Conservation (phyloP, 2,329 filamentous ascomycete species). For the Tricladium varicosporioides region DNA sequence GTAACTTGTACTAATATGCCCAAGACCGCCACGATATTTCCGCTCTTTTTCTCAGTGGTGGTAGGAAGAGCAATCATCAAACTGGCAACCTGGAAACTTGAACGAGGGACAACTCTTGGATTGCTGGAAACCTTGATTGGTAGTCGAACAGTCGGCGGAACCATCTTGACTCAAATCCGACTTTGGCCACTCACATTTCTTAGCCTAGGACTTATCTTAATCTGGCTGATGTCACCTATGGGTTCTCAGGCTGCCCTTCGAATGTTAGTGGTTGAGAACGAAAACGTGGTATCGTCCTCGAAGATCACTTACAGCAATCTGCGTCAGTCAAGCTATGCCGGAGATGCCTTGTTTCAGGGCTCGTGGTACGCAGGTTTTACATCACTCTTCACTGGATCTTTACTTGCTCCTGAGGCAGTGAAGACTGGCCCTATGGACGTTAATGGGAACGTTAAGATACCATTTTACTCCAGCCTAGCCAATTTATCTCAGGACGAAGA, state of each 20-base stretch:
- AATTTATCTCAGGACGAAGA: constrained; percentile 14
- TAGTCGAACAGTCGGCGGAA: constrained; percentile 8
- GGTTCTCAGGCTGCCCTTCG: constrained; percentile 16
- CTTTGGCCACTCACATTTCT: constrained; percentile 7
- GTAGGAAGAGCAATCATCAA: constrained; percentile 12
- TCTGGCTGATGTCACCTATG: constrained; percentile 12
- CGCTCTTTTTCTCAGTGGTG: constrained; percentile 11
- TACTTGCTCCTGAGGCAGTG: constrained; percentile 16
- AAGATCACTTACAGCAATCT: constrained; percentile 16
- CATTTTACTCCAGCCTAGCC: constrained; percentile 17
- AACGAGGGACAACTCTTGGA: constrained; percentile 13
- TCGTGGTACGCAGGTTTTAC: constrained; percentile 24
- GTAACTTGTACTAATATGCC: not conserved
- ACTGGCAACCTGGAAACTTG: constrained; percentile 11
- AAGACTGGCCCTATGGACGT: constrained; percentile 20
- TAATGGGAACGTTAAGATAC: constrained; percentile 26
- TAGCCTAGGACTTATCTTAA: constrained; percentile 1
- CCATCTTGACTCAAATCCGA: constrained; percentile 12
- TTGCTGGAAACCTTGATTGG: constrained; percentile 13
- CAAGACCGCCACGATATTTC: constrained; percentile 12
- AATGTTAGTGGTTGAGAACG: constrained; percentile 6
- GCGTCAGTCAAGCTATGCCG: constrained; percentile 19
- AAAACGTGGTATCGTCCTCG: not conserved
- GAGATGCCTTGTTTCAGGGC: constrained; percentile 8
- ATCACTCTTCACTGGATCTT: constrained; percentile 15